Percentiles rank a stretch among this genome's conserved stretches.
phyloP scores from a whole-genome alignment of 768 basidiomycete species.

The Agaricus blazei region DNA sequence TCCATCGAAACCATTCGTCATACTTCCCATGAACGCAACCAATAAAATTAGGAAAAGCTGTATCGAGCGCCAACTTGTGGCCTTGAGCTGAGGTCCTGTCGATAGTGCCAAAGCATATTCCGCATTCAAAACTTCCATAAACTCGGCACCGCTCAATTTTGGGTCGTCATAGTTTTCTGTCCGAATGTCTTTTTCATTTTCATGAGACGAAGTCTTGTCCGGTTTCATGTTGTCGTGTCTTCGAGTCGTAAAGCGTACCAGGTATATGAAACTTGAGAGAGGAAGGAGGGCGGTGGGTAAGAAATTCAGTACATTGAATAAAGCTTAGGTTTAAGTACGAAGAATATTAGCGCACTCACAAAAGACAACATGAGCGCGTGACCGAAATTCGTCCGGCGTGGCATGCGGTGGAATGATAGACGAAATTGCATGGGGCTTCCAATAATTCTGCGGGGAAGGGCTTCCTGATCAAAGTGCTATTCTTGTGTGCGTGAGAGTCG shows the following conservation, averaged over 20 bases:
- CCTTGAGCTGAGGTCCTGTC: conserved; percentile 35
- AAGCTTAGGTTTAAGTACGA: neutral
- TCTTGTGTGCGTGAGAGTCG: too few species aligned
- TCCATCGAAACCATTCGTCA: conserved; percentile 44
- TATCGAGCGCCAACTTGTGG: conserved; percentile 31
- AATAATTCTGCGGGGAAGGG: too few species aligned
- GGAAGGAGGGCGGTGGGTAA: neutral
- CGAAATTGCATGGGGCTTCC: neutral
- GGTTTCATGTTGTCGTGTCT: neutral
- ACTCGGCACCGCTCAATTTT: conserved; percentile 13
- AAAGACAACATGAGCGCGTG: conserved; percentile 3
- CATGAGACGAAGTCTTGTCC: conserved; percentile 7
- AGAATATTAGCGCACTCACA: neutral
- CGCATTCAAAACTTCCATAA: conserved; percentile 31
- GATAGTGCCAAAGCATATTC: conserved; percentile 41
- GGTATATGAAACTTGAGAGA: neutral
- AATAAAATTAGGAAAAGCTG: conserved; percentile 36
- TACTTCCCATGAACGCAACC: conserved; percentile 40
- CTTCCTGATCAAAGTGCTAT: too few species aligned
- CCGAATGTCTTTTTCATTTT: conserved; percentile 7
- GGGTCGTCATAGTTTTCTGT: neutral
- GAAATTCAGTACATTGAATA: neutral
- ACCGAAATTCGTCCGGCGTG: neutral
- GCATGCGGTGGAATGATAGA: neutral
- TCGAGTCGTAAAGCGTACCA: neutral